Conservation (phyloP, 148 eudicot genomes). For the Arbutus unedo region DNA sequence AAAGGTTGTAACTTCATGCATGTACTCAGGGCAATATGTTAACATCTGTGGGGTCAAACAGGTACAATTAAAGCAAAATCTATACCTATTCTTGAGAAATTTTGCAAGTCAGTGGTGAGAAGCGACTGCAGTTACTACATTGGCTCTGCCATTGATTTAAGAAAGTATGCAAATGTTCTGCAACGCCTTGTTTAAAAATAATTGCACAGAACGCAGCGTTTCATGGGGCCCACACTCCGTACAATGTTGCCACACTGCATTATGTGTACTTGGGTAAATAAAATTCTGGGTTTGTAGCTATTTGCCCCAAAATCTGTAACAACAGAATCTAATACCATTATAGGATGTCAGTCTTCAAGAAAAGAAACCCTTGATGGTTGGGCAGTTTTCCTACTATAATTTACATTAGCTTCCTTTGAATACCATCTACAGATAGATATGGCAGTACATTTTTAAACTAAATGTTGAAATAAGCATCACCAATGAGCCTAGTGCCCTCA, state of each 20-base stretch:
- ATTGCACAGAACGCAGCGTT: not conserved
- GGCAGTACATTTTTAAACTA: not conserved
- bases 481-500: not conserved
- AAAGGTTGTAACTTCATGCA: not conserved
- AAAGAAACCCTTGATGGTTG: not conserved
- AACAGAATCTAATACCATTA: not conserved
- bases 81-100: not conserved
- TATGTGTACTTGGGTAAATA: not conserved
- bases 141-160: not conserved
- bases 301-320: not conserved
- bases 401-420: not conserved
- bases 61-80: not conserved
- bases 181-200: not conserved
- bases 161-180: not conserved
- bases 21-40: not conserved
- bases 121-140: too few relatives aligned
- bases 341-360: not conserved
- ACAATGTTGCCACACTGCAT: not conserved
- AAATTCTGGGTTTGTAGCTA: not conserved
- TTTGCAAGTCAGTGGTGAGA: not conserved
- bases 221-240: not conserved
- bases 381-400: not conserved
- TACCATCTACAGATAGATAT: not conserved
- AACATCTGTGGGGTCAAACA: not conserved
- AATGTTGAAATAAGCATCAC: not conserved